phyloP scores from a whole-genome alignment of 2,329 filamentous ascomycete genomes.

The Fusarium compactum region DNA sequence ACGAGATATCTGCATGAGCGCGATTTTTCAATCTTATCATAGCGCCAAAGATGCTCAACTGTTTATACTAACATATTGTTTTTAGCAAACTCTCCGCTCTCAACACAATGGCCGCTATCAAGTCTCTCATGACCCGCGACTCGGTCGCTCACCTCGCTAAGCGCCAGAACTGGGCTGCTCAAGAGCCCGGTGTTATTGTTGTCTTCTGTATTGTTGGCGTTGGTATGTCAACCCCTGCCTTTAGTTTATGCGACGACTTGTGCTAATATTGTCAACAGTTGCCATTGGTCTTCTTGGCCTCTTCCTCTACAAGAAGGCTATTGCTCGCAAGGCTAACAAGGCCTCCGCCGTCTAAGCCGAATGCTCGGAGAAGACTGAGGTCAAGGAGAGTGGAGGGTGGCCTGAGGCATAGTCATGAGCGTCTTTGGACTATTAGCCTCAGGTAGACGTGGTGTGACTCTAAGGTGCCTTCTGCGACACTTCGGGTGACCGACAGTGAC shows the following conservation, averaged over 20 bases:
- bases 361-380: constrained; percentile 21
- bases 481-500: constrained; percentile 49
- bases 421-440: constrained; percentile 31
- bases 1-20: constrained; percentile 1
- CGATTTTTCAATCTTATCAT: background rate
- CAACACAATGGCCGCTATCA: constrained; percentile 58
- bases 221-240: constrained; percentile 48
- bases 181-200: constrained; percentile 57
- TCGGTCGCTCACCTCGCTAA: constrained; percentile 54
- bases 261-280: constrained; percentile 47
- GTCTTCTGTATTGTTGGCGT: constrained; percentile 59
- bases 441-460: constrained; percentile 45
- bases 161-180: constrained; percentile 57
- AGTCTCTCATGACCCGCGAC: constrained; percentile 55
- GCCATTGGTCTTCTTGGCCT: constrained; percentile 50
- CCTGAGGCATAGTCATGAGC: constrained; percentile 39
- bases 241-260: background rate
- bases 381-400: constrained; percentile 42
- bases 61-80: constrained; percentile 15
- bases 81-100: constrained; percentile 47
- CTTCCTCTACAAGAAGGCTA: constrained; percentile 50
- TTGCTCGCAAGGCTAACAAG: constrained; percentile 53
- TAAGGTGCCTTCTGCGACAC: constrained; percentile 47
- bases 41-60: background rate
- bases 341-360: constrained; percentile 43